A percentile compares a stretch with the other conserved stretches of the same genome.
These are phyloP conservation scores for Breynia disticha DNA, from an alignment of 441 rosid genomes.

Conservation along the genomic window DNA sequence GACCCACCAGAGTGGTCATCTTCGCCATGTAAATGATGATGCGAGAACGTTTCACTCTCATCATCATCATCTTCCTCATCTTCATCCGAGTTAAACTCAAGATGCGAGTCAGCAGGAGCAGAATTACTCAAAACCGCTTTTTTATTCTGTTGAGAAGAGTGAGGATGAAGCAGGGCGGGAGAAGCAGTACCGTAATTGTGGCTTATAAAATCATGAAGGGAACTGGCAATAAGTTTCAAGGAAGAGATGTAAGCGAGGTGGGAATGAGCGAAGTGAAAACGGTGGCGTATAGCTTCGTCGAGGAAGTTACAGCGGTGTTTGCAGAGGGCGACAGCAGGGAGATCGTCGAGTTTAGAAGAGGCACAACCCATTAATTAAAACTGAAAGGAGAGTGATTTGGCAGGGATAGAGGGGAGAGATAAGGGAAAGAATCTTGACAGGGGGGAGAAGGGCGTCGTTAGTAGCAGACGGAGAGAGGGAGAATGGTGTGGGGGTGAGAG, in stretches of 20 bases:
- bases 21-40: slow-evolving; percentile 17
- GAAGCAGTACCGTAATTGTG: slow-evolving; percentile 19
- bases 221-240: slow-evolving; percentile 43
- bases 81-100: slow-evolving; percentile 44
- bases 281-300: slow-evolving; percentile 59
- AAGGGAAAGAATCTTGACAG: slow-evolving; percentile 7
- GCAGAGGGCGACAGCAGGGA: slow-evolving; percentile 87
- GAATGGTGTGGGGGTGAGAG: too few species aligned
- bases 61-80: slow-evolving; percentile 36
- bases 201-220: slow-evolving; percentile 42
- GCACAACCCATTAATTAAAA: slow-evolving; percentile 54
- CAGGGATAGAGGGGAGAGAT: neutral
- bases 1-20: slow-evolving; percentile 29
- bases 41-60: slow-evolving; percentile 27
- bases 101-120: slow-evolving; percentile 38
- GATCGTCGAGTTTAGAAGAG: slow-evolving; percentile 79
- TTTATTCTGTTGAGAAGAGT: too few species aligned
- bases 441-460: neutral
- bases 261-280: slow-evolving; percentile 59
- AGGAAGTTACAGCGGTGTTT: slow-evolving; percentile 59
- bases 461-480: neutral
- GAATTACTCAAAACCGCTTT: slow-evolving; percentile 19
- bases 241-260: slow-evolving; percentile 56
- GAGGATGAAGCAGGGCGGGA: slow-evolving; percentile 12
- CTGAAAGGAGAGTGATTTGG: neutral